Percentiles rank a stretch among this genome's conserved stretches.
phyloP scores from a whole-genome alignment of 768 basidiomycete genomes.

The Cystofilobasidium capitatum region DNA sequence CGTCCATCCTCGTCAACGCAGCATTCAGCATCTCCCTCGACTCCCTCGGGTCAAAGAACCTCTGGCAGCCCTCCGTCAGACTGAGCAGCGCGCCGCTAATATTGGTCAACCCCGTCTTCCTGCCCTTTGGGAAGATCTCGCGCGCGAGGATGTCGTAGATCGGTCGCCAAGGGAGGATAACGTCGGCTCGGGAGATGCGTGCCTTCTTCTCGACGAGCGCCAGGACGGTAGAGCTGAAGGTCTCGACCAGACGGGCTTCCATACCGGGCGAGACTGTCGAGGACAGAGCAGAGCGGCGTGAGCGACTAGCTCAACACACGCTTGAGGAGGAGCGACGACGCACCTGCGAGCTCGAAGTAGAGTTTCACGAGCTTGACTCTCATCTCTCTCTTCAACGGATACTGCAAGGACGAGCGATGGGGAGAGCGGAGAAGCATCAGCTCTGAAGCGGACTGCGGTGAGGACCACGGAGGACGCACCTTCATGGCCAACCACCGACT shows the following conservation, averaged over 20 bases:
- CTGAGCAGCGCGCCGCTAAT: slow-evolving; percentile 40
- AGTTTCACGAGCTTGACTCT: slow-evolving; percentile 64
- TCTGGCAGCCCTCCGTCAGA: slow-evolving; percentile 46
- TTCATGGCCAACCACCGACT: slow-evolving; percentile 15
- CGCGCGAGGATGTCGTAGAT: slow-evolving; percentile 56
- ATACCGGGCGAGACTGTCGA: slow-evolving; percentile 50
- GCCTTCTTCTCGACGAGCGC: slow-evolving; percentile 47
- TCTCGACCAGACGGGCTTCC: slow-evolving; percentile 58
- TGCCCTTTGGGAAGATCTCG: slow-evolving; percentile 54
- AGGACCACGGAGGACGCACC: slow-evolving; percentile 10
- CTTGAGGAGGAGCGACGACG: neutral
- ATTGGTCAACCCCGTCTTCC: slow-evolving; percentile 41
- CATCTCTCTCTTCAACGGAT: slow-evolving; percentile 72
- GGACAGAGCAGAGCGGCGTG: neutral
- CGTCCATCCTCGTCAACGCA: slow-evolving; percentile 68
- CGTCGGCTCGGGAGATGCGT: slow-evolving; percentile 53
- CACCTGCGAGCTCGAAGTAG: slow-evolving; percentile 60
- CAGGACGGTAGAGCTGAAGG: slow-evolving; percentile 54
- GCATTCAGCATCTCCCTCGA: slow-evolving; percentile 79
- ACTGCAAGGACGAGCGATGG: slow-evolving; percentile 55
- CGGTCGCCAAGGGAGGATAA: slow-evolving; percentile 75
- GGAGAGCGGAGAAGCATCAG: slow-evolving; percentile 49
- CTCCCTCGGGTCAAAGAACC: slow-evolving; percentile 82
- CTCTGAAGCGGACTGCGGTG: neutral
- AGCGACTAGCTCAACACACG: neutral